Conservation (phyloP, 2,329 filamentous ascomycete genomes). For the Aspergillus udagawae region DNA sequence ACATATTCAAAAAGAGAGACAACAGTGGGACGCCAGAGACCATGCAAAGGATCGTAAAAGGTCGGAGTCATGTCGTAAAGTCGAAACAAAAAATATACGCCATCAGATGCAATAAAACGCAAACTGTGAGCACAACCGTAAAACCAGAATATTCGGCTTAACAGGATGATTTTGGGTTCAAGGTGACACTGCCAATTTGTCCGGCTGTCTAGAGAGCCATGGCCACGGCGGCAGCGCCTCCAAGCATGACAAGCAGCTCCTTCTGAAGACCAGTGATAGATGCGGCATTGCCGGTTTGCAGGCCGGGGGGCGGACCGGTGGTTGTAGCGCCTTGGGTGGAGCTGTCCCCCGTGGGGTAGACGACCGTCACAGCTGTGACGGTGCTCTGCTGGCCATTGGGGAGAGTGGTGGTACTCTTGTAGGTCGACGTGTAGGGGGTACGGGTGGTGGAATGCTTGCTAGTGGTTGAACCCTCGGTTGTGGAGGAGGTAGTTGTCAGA, state of each 20-base stretch:
- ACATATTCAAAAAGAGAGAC: neutral
- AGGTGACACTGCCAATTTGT: neutral
- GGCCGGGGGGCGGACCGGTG: conserved; percentile 28
- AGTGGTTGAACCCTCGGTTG: conserved; percentile 9
- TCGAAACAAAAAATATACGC: neutral
- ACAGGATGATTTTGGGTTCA: neutral
- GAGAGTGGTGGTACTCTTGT: conserved; percentile 38
- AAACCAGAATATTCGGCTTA: neutral
- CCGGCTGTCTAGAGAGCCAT: conserved; percentile 31
- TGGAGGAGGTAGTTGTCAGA: conserved; percentile 14
- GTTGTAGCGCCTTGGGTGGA: conserved; percentile 20
- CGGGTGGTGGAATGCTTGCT: conserved; percentile 18
- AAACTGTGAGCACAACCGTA: neutral
- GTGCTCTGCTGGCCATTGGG: conserved; percentile 41
- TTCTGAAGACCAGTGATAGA: conserved; percentile 26
- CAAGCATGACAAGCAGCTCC: conserved; percentile 38
- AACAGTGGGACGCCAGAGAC: neutral
- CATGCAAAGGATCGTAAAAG: neutral
- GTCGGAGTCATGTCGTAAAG: neutral
- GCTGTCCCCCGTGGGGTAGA: conserved; percentile 32
- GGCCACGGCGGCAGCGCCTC: conserved; percentile 38
- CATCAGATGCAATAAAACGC: neutral
- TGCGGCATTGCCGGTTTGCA: conserved; percentile 38
- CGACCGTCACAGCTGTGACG: conserved; percentile 43
- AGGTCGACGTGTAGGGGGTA: conserved; percentile 36